Conservation (phyloP, 1,139 yeast species). For the Kodamaea derodonti region DNA sequence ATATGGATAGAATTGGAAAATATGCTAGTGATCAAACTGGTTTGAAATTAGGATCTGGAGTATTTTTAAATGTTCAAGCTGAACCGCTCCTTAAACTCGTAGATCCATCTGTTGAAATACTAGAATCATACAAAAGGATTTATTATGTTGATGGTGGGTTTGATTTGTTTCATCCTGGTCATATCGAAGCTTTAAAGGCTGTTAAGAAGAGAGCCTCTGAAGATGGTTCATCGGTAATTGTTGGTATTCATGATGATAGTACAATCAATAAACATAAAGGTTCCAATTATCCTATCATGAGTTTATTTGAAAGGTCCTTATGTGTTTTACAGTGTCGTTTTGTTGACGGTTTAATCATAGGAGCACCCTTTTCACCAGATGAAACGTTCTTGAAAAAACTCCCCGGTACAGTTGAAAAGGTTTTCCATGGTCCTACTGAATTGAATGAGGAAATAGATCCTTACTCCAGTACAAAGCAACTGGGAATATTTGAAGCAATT, state of each 20-base stretch:
- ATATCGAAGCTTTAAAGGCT: slow-evolving; percentile 62
- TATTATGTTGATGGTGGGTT: slow-evolving; percentile 81
- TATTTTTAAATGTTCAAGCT: slow-evolving; percentile 37
- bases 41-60: slow-evolving; percentile 55
- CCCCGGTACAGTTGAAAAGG: slow-evolving; percentile 40
- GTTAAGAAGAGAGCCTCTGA: slow-evolving; percentile 37
- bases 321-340: slow-evolving; percentile 86
- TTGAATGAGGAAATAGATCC: slow-evolving; percentile 31
- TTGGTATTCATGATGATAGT: slow-evolving; percentile 67
- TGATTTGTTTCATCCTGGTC: slow-evolving; percentile 92
- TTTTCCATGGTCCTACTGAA: slow-evolving; percentile 63
- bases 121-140: slow-evolving; percentile 26
- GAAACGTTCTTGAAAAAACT: slow-evolving; percentile 32
- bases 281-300: slow-evolving; percentile 80
- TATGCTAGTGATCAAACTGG: slow-evolving; percentile 76
- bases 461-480: slow-evolving; percentile 34
- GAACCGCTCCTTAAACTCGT: slow-evolving; percentile 30
- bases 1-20: slow-evolving; percentile 33
- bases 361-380: slow-evolving; percentile 59
- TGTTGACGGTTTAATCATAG: slow-evolving; percentile 72
- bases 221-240: slow-evolving; percentile 48
- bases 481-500: slow-evolving; percentile 40
- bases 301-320: slow-evolving; percentile 74
- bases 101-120: slow-evolving; percentile 23
- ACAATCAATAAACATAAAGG: slow-evolving; percentile 60